Evolutionary conservation across 1,284 basidiomycete genomes (phyloP), one percentile per base, ranked within the genome.

Genomic region (Tylopilus sp.): DNA sequence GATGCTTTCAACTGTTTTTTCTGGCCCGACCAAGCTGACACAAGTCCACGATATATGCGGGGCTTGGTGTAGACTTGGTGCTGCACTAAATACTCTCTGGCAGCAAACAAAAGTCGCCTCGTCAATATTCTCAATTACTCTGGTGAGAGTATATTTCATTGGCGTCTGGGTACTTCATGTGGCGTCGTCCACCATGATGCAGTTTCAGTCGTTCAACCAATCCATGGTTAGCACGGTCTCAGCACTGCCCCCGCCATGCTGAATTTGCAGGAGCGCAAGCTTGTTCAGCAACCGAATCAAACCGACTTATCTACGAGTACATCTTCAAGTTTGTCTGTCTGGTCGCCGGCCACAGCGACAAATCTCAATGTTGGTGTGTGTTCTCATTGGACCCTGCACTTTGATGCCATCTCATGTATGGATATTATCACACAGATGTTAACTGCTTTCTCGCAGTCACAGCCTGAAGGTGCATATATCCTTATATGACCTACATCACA

Each of bases 61-160:
- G n/a, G 52, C 51, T 2, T 60, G 58, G 58, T 9, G 19, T 24
- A 52, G 58, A 36, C 36, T 60, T 10, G 58, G 58, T 44, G 38
- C 58, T 13, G 58, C 52, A 13, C 18, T 60, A 2, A 53, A 12
- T 15, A 22, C 22, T 41, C 58, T 60, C 29, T 60, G 58, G 58
- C 58, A 60, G 29, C 58, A 60, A 53, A 60, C 51, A 18, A 53
- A 60, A 13, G 47, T 49, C n/a, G 18, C 29, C 16, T 58, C 57
- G 3, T 58, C 57, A 16, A 9, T 52, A 8, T 22, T 36, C 32
- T 26, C 57, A 6, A 58, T 58, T 8, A 15, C 24, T 15, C 33
- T 52, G 33, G 57, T 58, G 57, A 38, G 16, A n/a, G 32, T n/a
- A n/a, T 58, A 58, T 49, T 58, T 58, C 38, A 2, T 22, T 6